phyloP scores from a whole-genome alignment of 2,329 filamentous ascomycete species.

The Aspergillus sp. region DNA sequence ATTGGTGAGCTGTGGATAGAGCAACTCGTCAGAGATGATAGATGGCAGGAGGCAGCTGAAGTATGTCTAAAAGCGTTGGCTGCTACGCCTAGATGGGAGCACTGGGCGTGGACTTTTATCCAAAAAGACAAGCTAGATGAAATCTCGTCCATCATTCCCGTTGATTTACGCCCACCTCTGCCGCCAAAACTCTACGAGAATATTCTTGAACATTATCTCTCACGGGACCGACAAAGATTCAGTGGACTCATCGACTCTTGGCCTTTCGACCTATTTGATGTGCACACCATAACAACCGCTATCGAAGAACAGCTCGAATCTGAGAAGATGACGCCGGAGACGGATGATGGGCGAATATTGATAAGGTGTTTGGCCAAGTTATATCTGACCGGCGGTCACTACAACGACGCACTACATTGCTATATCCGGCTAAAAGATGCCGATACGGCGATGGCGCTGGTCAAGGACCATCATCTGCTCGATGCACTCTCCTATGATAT shows the following conservation, averaged over 20 bases:
- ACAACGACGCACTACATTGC: conserved; percentile 80
- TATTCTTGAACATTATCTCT: conserved; percentile 84
- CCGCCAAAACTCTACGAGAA: conserved; percentile 84
- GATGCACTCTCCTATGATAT: conserved; percentile 89
- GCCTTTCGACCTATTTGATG: conserved; percentile 81
- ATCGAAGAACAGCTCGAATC: conserved; percentile 81
- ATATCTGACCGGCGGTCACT: conserved; percentile 76
- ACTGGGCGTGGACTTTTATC: conserved; percentile 92
- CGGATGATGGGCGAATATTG: conserved; percentile 86
- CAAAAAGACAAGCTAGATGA: conserved; percentile 84
- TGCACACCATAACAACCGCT: conserved; percentile 70
- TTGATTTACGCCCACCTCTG: conserved; percentile 74
- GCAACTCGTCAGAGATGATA: conserved; percentile 70
- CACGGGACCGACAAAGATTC: conserved; percentile 72
- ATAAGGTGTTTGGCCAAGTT: conserved; percentile 82
- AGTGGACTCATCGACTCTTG: conserved; percentile 78
- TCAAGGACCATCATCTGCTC: conserved; percentile 84
- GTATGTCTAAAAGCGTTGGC: conserved; percentile 81
- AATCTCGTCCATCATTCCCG: conserved; percentile 81
- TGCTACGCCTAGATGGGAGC: conserved; percentile 82
- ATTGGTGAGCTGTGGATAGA: conserved; percentile 94
- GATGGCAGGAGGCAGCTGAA: conserved; percentile 77
- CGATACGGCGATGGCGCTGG: conserved; percentile 81
- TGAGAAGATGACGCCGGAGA: conserved; percentile 72
- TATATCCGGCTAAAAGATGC: conserved; percentile 92